phyloP scores from a whole-genome alignment of 2,329 filamentous ascomycete species.

The Calonectria naviculata region DNA sequence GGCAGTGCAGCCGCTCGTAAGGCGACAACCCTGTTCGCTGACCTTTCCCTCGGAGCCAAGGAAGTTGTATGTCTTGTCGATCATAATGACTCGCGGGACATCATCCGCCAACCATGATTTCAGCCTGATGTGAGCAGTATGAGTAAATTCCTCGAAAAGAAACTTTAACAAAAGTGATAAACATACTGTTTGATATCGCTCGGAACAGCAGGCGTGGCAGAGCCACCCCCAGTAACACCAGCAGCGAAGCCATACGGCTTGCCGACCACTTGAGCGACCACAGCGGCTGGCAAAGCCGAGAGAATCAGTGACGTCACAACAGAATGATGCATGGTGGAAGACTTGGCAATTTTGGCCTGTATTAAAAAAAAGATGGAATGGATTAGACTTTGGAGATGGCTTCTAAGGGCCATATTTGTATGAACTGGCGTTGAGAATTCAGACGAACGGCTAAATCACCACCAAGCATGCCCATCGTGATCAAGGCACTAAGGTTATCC shows the following conservation, averaged over 20 bases:
- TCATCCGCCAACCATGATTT: slow-evolving; percentile 63
- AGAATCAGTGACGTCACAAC: not conserved
- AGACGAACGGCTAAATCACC: not conserved
- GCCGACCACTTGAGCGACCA: slow-evolving; percentile 43
- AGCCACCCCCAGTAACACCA: slow-evolving; percentile 70
- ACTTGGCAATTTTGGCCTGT: not conserved
- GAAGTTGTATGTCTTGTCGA: slow-evolving; percentile 67
- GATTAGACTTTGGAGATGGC: not conserved
- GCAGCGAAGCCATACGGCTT: slow-evolving; percentile 53
- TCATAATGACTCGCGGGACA: slow-evolving; percentile 65
- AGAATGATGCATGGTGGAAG: not conserved
- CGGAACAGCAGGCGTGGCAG: slow-evolving; percentile 63
- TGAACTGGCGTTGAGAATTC: not conserved
- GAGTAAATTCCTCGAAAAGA: not conserved
- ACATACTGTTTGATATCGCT: slow-evolving; percentile 63
- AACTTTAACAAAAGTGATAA: not conserved
- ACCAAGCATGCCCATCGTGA: not conserved
- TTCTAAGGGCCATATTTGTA: not conserved
- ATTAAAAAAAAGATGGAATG: not conserved
- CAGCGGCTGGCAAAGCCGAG: not conserved
- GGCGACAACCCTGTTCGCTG: slow-evolving; percentile 64
- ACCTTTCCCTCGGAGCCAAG: slow-evolving; percentile 62
- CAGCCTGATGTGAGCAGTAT: not conserved
- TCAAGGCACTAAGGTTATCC: not conserved
- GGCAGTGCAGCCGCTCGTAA: slow-evolving; percentile 59